A percentile compares a stretch with the other conserved stretches of the same genome.
These are phyloP conservation scores for Pichia thaimueangensis DNA, from an alignment of 805 yeast genomes.

Conservation along the genomic window DNA sequence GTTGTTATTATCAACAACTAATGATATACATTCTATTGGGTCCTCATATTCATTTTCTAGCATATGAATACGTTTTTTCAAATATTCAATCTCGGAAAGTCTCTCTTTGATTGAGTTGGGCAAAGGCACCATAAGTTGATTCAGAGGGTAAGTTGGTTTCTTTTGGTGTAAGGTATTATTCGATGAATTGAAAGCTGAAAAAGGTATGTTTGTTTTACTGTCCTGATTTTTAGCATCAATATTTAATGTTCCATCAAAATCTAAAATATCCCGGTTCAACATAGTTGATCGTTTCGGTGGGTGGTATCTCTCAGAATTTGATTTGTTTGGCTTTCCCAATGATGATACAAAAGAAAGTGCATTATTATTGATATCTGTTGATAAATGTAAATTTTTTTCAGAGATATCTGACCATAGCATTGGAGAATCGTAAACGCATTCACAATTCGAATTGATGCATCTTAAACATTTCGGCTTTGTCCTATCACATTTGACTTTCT, in stretches of 20 bases:
- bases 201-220: not conserved
- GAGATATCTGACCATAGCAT: slow-evolving; percentile 8
- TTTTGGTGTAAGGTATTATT: not conserved
- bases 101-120: not conserved
- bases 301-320: not conserved
- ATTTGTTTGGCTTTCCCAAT: not conserved
- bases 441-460: slow-evolving; percentile 13
- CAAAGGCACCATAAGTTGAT: no score
- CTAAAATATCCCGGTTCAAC: no score
- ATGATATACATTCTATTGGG: slow-evolving; percentile 10
- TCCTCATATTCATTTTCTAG: not conserved
- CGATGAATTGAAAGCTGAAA: not conserved
- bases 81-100: not conserved
- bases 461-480: slow-evolving; percentile 18
- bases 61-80: not conserved
- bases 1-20: slow-evolving; percentile 9
- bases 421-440: slow-evolving; percentile 19
- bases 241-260: not conserved
- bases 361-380: not conserved
- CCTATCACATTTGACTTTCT: slow-evolving; percentile 24
- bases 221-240: not conserved
- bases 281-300: not conserved
- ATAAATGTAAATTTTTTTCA: not conserved
- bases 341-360: not conserved
- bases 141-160: not conserved